Base-by-base conservation (phyloP, 73 alveolate species). In the Strombidium stylifer region DNA sequence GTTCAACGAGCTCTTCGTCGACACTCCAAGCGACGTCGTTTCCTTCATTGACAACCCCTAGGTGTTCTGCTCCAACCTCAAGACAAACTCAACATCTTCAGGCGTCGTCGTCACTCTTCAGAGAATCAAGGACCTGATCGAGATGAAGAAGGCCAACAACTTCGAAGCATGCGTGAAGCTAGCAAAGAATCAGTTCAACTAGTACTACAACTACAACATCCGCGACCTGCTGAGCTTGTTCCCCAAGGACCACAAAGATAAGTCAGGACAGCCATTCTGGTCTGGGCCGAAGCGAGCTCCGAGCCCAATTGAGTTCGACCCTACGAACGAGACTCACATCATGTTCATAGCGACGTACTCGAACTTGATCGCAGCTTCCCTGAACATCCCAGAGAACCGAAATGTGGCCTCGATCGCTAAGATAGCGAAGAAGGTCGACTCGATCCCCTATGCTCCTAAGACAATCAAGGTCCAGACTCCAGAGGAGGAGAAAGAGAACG, bases 201-300 rank as follows among this genome's bases (percentile, higher is more conserved):
- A 73, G 35, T 57, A 76, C 37, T 96, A 76, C 91, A 61, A 91
- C 56, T 74, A 94, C 84, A 60, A 84, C 56, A 96, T 96, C 45
- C 60, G 70, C 19, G 74, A 92, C 77, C 85, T 96, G 32, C 83
- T 96, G 47, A 80, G 79, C 81, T 79, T 92, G 49, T 97, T 94
- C 93, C 99, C 99, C 10, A 90, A 84, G n/a, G 99, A 96, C 59
- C 93, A 93, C 45, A 91, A 87, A 67, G 95, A 85, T 52, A 80
- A 78, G 59, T 97, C 91, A 18, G 99, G 99, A 8, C 72, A 85
- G 46, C 91, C 86, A 12, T 97, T 97, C 90, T 97, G 99, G 99
- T 73, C 97, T 31, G 99, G 99, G 12, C 97, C 99, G 10, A 97
- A 92, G 84, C 89, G 98, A 70, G 91, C 97, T 30, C 99, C 99